Base-by-base conservation (phyloP, 1,284 basidiomycete species). In the Xerocomus amazonicus region DNA sequence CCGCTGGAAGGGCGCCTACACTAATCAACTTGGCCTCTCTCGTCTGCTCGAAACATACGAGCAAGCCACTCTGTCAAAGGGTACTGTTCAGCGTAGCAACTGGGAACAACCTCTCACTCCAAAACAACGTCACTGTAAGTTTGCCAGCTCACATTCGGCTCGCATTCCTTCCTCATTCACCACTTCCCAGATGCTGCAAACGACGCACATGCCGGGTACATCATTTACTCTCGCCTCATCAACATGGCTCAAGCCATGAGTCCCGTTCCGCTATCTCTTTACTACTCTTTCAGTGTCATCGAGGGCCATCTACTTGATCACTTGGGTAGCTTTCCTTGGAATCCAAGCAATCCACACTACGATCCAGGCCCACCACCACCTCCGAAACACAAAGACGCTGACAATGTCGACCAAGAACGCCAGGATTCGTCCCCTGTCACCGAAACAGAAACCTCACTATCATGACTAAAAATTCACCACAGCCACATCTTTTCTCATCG, bases 1-100 rank as follows among this genome's bases (percentile, higher is more conserved):
- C 3, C 73, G 72, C 28, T 87, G 85, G 83, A 82, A 83, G 65
- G 86, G 86, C 34, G 76, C 70, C 49, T 88, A 84, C 55, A 72
- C 63, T 14, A 54, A 60, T 7, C 70, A 73, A 4, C 74, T 88
- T 32, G 81, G 84, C 19, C 73, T 90, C 8, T 73, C 82, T 17
- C 74, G 81, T 12, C 72, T 90, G 0, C 70, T 80, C 17, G 78
- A 81, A 56, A 65, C 68, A 1, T 90, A 89, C 51, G 71, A 81
- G 52, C 69, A 74, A 31, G 68, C 70, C 14, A 60, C 67, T 1
- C 61, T 90, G 19, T 47, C 60, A 4, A 90, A 90, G 59, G 83
- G 80, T 2, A 80, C 64, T 51, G 68, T 77, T n/a, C 75, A 74
- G 28, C 73, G 75, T 29, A 84, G 81, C 57, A 84, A 90, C 57